Evolutionary conservation across 2,329 filamentous ascomycete genomes (phyloP), one percentile per base, ranked within the genome.

Genomic region (Aureobasidium sp.): DNA sequence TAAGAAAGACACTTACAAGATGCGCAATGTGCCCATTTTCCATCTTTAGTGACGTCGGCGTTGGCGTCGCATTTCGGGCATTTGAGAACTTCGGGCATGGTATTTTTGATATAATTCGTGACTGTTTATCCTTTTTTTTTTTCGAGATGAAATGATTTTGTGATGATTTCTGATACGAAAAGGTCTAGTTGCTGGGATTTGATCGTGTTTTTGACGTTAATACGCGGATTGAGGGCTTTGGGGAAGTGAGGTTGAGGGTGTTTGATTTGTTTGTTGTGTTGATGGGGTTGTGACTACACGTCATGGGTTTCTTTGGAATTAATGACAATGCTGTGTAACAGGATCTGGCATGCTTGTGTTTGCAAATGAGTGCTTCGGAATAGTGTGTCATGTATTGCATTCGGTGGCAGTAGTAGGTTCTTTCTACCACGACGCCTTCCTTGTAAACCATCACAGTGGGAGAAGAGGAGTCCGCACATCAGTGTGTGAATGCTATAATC

Each of bases 1-100:
- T 32, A 32, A 8, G 29, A 32, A 32, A 32, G 29, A 5, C 39
- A 48, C 60, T 20, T 17, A 62, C 60, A 62, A 39, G 47, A 53
- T 41, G 60, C 60, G 43, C 60, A 62, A 56, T 62, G 60, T 1
- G 60, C 60, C 60, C 60, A 62, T 20, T 62, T 62, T 7, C 60
- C 60, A 41, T 62, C 51, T 27, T 51, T 52, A 3, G 60, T 62
- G 24, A 56, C 34, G 26, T 62, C 60, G 41, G 57, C 50, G 26
- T 62, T 57, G 15, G 51, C 53, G 34, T 52, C 59, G 51, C 43
- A 47, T 46, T 48, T 41, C 2, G 51, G 59, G 36, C 63, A 62
- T 47, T 60, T 57, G 51, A 62, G 55, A n/a, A 47, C 20, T 4
- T 29, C 37, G 1, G 59, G 51, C 59, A 64, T 55, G 13, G 4